These are phyloP conservation scores for Schoenoplectus tabernaemontani DNA, from an alignment of 202 grass and related monocot genomes.

Conservation along the genomic window DNA sequence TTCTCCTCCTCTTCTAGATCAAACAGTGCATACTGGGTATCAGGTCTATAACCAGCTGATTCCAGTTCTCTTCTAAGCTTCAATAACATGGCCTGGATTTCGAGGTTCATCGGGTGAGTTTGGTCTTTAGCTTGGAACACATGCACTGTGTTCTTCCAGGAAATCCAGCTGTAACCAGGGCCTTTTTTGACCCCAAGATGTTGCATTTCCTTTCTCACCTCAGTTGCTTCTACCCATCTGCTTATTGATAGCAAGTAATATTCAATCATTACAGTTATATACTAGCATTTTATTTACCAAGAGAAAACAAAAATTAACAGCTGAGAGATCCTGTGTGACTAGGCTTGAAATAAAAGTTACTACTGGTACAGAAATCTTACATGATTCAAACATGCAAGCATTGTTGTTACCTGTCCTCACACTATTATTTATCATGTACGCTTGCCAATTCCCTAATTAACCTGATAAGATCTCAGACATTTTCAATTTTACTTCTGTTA, in stretches of 20 bases:
- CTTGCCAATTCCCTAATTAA: no score
- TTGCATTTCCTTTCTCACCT: slow-evolving; percentile 65
- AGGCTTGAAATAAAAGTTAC: neutral
- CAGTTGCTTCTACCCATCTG: slow-evolving; percentile 70
- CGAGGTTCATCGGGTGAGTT: slow-evolving; percentile 46
- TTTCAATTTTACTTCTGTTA: neutral
- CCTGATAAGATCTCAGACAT: neutral
- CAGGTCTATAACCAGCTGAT: slow-evolving; percentile 54
- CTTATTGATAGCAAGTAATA: neutral
- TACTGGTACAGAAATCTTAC: neutral
- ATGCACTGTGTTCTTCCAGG: slow-evolving; percentile 66
- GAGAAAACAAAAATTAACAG: neutral
- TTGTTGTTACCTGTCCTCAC: neutral
- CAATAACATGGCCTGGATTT: slow-evolving; percentile 50
- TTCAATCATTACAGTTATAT: neutral
- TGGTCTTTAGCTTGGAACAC: slow-evolving; percentile 79
- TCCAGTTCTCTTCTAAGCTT: slow-evolving; percentile 56
- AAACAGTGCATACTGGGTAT: slow-evolving; percentile 52
- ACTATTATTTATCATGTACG: neutral
- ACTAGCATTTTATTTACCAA: neutral
- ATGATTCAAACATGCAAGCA: neutral
- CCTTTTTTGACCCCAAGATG: slow-evolving; percentile 63
- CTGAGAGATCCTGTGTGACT: neutral
- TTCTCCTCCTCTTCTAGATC: slow-evolving; percentile 90
- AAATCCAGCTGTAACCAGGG: slow-evolving; percentile 76